Evolutionary conservation across 495 filamentous ascomycete species (phyloP), one percentile per base, ranked within the genome.

Genomic region (Penicillium salamii): DNA sequence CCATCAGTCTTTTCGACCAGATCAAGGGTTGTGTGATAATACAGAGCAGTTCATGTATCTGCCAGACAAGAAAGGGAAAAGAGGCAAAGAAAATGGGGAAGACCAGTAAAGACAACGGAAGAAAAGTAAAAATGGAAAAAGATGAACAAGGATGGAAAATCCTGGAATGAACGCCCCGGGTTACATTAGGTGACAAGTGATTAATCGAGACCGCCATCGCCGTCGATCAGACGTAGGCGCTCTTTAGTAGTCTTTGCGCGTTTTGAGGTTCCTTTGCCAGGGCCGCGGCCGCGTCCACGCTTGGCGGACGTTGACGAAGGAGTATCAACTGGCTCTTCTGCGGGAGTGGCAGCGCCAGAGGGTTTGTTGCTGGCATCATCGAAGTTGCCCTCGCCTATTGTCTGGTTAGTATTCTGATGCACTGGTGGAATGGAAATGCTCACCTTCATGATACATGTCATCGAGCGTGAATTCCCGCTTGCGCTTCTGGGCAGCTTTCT

Each of bases 371-470:
- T 82, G 24, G 72, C 80, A 63, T 96, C 91, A 58, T 93, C 90
- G 63, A 97, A 97, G 60, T 93, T 82, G 28, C 91, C 91, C 78
- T 97, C 91, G 59, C 91, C 91, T 96, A 60, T 53, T 21, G 52
- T 57, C 61, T 50, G 17, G 38, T 65, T 43, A 64, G 63, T 46
- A 52, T 29, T 12, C 7, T 37, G 9, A 34, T 47, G 23, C 46
- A 21, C 9, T 14, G 11, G 31, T 34, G 18, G 8, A 1, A 23
- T 29, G 14, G 5, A 20, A 3, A 14, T 17, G 20, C 45, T 56
- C 72, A 96, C 91, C 91, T 79, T 97, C 91, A 70, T 97, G 91
- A 74, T 97, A 97, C 90, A 97, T 89, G 63, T 96, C 91, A 70
- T 97, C 91, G 72, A 97, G 69, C 60, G 85, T 92, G 45, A 91